phyloP scores from a whole-genome alignment of 805 yeast species.

The Candida chilensis region DNA sequence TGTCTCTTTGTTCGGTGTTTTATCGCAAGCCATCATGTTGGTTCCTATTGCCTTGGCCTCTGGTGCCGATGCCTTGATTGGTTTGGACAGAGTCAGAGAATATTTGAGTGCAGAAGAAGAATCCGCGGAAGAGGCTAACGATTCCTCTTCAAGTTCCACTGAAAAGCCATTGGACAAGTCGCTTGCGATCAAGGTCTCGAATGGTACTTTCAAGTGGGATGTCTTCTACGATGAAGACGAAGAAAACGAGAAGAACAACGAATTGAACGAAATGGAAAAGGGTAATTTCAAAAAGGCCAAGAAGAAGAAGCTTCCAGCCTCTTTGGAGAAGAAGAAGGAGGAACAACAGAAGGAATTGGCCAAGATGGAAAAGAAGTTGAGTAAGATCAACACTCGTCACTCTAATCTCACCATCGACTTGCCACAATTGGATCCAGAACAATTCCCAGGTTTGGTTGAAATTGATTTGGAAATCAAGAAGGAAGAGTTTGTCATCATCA shows the following conservation, averaged over 20 bases:
- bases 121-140: slow-evolving; percentile 22
- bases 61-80: slow-evolving; percentile 59
- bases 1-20: slow-evolving; percentile 53
- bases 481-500: slow-evolving; percentile 67
- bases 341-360: too few species aligned
- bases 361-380: too few species aligned
- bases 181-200: background rate
- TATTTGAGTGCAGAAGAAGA: slow-evolving; percentile 37
- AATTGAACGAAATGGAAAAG: too few species aligned
- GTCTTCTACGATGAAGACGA: background rate
- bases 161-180: too few species aligned
- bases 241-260: too few species aligned
- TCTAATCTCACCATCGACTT: too few species aligned
- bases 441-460: slow-evolving; percentile 38
- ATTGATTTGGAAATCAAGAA: slow-evolving; percentile 44
- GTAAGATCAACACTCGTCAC: too few species aligned
- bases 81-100: slow-evolving; percentile 47
- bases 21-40: slow-evolving; percentile 56
- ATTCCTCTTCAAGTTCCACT: too few species aligned
- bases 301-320: slow-evolving; percentile 9
- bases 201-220: background rate
- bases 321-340: too few species aligned
- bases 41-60: slow-evolving; percentile 65
- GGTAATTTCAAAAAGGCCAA: too few species aligned
- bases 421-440: too few species aligned